Base-by-base conservation (phyloP, 129 eudicot species). In the Smallanthus sonchifolius region DNA sequence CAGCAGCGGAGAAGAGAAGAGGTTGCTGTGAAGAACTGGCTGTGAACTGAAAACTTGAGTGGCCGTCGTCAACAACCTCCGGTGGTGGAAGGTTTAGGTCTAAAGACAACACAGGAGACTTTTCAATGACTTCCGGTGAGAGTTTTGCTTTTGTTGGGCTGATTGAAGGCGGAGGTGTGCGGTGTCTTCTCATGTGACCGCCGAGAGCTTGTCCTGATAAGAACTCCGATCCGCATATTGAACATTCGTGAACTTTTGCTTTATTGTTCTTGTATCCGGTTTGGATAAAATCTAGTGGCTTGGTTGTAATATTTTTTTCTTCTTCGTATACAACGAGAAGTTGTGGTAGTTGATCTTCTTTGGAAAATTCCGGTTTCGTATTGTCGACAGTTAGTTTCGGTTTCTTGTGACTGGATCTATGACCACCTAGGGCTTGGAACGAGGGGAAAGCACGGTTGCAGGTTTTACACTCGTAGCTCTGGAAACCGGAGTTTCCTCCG, bases 61-160 rank as follows among this genome's bases (percentile, higher is more conserved):
- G 82, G 54, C 38, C 74, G 38, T 75, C 82, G 67, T 79, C 90
- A 30, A 83, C 85, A 42, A 82, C 85, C 51, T 82, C 82, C 40
- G 96, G 92, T 32, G 98, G 92, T 48, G 98, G 98, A 45, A 89
- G 87, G 75, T 93, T 93, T 4, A 93, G 89, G 87, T 93, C 98
- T 70, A 93, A 77, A 13, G 79, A 63, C 10, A 93, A 48, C 49
- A 84, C 56, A 9, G 72, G 69, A 16, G 55, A 51, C 74, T 67
- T 69, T 73, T 17, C 82, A 3, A 42, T 2, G 38, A 40, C 16
- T n/a, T 73, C 65, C 45, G 60, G 37, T 75, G 78, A 80, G 42
- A 40, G 60, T 75, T 32, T 65, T 55, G 68, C 36, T 47, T 15
- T 61, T 1, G 43, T 34, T 13, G 43, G 43, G 32, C 56, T 78